A percentile compares a stretch with the other conserved stretches of the same genome.
Conservation (phyloP, 2,329 filamentous ascomycete genomes). For the Trichoderma sp. region DNA sequence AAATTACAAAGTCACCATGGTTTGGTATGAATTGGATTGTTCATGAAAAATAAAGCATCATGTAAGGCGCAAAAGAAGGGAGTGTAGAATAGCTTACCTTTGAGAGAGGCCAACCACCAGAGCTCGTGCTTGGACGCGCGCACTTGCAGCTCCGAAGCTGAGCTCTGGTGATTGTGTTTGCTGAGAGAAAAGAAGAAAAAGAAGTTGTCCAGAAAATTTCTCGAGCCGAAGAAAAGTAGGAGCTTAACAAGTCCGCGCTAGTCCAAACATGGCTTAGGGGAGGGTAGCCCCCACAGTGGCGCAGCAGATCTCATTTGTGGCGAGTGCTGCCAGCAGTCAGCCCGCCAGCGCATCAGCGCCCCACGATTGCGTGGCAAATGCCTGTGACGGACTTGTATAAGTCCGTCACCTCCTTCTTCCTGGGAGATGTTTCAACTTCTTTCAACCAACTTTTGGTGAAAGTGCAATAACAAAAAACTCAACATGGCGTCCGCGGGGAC, state of each 20-base stretch:
- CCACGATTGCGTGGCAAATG: constrained; percentile 37
- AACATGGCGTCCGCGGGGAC: constrained; percentile 60
- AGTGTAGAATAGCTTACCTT: constrained; percentile 27
- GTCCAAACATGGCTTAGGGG: constrained; percentile 28
- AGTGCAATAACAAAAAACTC: constrained; percentile 34
- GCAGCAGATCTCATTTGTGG: constrained; percentile 38
- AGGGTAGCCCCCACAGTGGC: constrained; percentile 33
- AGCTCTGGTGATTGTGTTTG: constrained; percentile 29
- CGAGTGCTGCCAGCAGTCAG: constrained; percentile 42
- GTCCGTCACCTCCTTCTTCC: constrained; percentile 13
- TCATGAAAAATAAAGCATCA: constrained; percentile 49
- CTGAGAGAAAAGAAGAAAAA: constrained; percentile 32
- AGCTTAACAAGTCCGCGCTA: constrained; percentile 38
- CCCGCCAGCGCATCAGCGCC: constrained; percentile 37
- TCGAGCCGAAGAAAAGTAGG: constrained; percentile 31
- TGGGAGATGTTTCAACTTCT: constrained; percentile 30
- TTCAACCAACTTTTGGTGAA: constrained; percentile 27
- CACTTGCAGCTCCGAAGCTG: constrained; percentile 33
- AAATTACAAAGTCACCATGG: constrained; percentile 56
- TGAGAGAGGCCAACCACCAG: constrained; percentile 23
- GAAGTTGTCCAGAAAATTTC: constrained; percentile 35
- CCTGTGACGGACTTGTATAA: constrained; percentile 22
- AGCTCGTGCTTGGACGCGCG: constrained; percentile 8
- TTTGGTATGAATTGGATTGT: constrained; percentile 68
- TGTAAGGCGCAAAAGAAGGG: constrained; percentile 29